Evolutionary conservation across 768 basidiomycete species (phyloP).

Genomic region (Collybia sordida): DNA sequence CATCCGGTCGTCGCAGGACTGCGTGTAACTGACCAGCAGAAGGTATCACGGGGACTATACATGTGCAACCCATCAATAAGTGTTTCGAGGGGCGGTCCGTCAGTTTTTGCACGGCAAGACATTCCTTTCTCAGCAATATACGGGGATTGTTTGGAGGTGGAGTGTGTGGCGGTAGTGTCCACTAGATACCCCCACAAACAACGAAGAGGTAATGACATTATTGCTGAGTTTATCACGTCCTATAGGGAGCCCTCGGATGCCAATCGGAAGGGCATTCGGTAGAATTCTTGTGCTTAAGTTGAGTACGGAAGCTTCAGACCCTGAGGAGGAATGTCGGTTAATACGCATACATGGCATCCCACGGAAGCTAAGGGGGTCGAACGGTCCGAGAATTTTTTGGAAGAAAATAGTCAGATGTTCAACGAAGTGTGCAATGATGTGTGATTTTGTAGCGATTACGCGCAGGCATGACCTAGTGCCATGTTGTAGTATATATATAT

Average conservation of each 20-base stretch:
- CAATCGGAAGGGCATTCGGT: no score
- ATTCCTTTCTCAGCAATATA: background rate
- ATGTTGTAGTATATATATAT: no score
- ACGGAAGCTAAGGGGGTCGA: background rate
- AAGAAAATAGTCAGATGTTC: background rate
- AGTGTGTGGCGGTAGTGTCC: no score
- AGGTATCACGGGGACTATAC: slow-evolving; percentile 3
- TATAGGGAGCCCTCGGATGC: no score
- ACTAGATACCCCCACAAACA: no score
- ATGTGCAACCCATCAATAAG: background rate
- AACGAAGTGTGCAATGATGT: no score
- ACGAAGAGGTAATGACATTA: no score
- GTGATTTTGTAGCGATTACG: no score
- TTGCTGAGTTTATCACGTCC: no score
- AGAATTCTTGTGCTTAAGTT: no score
- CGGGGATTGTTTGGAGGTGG: slow-evolving; percentile 4
- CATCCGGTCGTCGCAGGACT: background rate
- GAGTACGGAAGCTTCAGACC: no score
- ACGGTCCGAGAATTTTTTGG: background rate
- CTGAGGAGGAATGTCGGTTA: background rate
- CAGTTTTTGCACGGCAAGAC: background rate
- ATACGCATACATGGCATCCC: background rate
- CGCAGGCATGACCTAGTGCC: no score
- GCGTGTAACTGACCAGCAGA: slow-evolving; percentile 4
- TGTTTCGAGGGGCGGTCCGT: slow-evolving; percentile 3